Evolutionary conservation across 805 yeast genomes (phyloP).

Genomic region (Tetrapisispora taiwanensis): DNA sequence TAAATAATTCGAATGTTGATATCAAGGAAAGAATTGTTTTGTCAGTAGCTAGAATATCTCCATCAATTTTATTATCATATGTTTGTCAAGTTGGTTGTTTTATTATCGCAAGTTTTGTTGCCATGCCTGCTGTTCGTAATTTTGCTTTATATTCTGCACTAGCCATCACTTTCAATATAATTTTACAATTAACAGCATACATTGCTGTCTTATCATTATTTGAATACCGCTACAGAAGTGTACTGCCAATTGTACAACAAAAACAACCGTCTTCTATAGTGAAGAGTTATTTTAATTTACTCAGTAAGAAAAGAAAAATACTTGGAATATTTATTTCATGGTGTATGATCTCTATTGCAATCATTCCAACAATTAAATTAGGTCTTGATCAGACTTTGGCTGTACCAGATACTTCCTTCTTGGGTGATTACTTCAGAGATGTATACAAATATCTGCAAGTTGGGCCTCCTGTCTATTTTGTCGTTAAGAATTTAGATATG

Average conservation of each 20-base stretch:
- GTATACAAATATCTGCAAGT: constrained; percentile 62
- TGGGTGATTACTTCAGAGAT: constrained; percentile 72
- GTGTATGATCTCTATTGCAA: constrained; percentile 57
- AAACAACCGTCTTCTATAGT: constrained; percentile 7
- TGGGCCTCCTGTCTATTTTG: constrained; percentile 89
- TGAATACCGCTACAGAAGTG: constrained; percentile 9
- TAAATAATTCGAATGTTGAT: constrained; percentile 36
- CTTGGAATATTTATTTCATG: constrained; percentile 47
- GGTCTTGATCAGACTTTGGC: constrained; percentile 91
- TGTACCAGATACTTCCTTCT: constrained; percentile 70
- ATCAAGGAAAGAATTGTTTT: constrained; percentile 50
- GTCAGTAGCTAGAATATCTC: constrained; percentile 70
- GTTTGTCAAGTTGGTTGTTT: constrained; percentile 73
- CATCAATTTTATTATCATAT: constrained; percentile 74
- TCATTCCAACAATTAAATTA: constrained; percentile 57
- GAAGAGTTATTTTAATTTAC: constrained; percentile 42
- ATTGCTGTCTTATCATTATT: constrained; percentile 49
- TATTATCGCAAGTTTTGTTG: constrained; percentile 63
- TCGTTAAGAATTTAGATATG: constrained; percentile 58
- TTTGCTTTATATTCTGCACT: constrained; percentile 88
- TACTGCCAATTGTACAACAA: constrained; percentile 1
- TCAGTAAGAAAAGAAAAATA: constrained; percentile 43
- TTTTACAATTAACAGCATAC: constrained; percentile 74
- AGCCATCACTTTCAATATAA: constrained; percentile 67
- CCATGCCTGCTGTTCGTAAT: constrained; percentile 94